Base-by-base conservation (phyloP, 345 rosid species). In the Schrenkiella parvula region DNA sequence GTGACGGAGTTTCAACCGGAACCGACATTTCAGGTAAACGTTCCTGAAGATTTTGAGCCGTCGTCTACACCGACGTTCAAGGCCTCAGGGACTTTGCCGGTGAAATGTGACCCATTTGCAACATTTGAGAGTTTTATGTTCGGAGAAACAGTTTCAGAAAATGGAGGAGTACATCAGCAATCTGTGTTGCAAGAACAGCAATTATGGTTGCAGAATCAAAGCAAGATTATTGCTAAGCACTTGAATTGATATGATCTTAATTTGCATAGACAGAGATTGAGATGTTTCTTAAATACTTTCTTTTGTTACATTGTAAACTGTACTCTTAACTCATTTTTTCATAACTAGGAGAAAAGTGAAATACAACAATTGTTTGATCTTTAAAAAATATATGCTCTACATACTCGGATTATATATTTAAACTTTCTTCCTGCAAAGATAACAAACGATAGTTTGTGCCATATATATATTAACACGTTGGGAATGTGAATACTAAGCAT, bases 121-220 rank as follows among this genome's bases (percentile, higher is more conserved):
- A 64, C 83, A 17, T 80, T 55, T 48, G 77, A 77, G 43, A 78
- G 54, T 60, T 72, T 72, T 48, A 76, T 67, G 62, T 63, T 64
- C 1, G 76, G 56, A 64, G 72, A 76, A 7, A 64, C 19, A 22
- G 51, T 64, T 64, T 37, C 70, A 48, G 80, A 38, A 56, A 64
- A 56, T 70, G 56, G 72, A 57, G 61, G 72, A 17, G 43, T 70
- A 19, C 63, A 85, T 68, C 81, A 80, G 41, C 78, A 80, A 48
- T 79, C 47, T 50, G 46, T 90, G 68, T 50, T 78, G 71, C 75
- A 76, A 46, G 86, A 93, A 73, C 93, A 88, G 17, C 83, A 84
- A 38, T 6, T 84, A 29, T 91, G 98, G 97, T 72, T 87, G 72
- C 84, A 84, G 78, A 75, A 84, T 66, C 93, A 93, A 73, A 84